Evolutionary conservation across 2,329 filamentous ascomycete genomes (phyloP), one percentile per base, ranked within the genome.

Genomic region (Aspergillus alliaceus): DNA sequence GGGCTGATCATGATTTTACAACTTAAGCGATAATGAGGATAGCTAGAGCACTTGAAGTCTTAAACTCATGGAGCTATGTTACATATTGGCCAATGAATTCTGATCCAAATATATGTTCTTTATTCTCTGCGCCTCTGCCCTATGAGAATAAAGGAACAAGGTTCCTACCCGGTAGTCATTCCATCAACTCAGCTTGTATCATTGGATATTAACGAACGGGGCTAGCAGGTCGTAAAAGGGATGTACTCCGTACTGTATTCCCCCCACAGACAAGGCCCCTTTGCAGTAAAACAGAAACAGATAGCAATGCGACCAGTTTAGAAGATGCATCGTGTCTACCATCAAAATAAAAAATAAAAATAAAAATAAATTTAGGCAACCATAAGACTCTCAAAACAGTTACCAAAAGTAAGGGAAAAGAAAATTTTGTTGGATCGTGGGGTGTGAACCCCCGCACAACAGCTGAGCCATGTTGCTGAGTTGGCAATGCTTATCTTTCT

Each of bases 391-490:
- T 31, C 34, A 40, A 24, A 14, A 24, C 35, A 20, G n/a, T 6
- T 8, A 18, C 35, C n/a, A 35, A 9, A 39, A 2, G 18, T 24
- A 44, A 31, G 34, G n/a, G 12, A 46, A 6, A 27, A 25, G 46
- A 27, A 31, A 52, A 46, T 27, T 29, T 32, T 35, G 39, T 31
- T 51, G n/a, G n/a, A n/a, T 40, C 53, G 53, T 57, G 53, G 56
- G 53, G 50, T 37, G 22, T 39, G 35, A 59, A 63, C 61, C 61
- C n/a, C 61, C 61, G 61, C 61, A 63, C 58, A 32, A 37, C 51
- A 46, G 48, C 46, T 53, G 55, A 59, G 49, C 52, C 53, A 56
- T 59, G 50, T 57, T 54, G 56, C 53, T 63, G 60, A 51, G 54
- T 59, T 57, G 60, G 51, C 56, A 46, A 50, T 61, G 51, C 55